phyloP scores from a whole-genome alignment of 805 yeast genomes.

The Schizosaccharomyces pombe region DNA sequence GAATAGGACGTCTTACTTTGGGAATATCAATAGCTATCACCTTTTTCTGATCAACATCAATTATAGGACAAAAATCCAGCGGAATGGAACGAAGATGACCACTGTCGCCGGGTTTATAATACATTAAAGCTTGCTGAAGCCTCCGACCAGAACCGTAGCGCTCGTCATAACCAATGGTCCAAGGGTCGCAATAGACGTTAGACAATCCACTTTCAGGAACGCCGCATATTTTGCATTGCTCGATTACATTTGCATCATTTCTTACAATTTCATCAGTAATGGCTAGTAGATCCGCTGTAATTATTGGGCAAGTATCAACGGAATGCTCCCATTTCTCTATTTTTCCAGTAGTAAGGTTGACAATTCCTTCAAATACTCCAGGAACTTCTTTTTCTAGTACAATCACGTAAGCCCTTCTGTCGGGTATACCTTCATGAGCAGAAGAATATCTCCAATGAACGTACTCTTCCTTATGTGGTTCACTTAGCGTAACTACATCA shows the following conservation, averaged over 20 bases:
- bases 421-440: conserved; percentile 33
- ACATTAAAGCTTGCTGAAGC: conserved; percentile 60
- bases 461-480: conserved; percentile 42
- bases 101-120: conserved; percentile 51
- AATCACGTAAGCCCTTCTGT: conserved; percentile 44
- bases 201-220: conserved; percentile 33
- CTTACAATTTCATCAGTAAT: conserved; percentile 42
- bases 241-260: conserved; percentile 45
- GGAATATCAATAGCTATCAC: conserved; percentile 39
- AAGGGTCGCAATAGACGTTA: conserved; percentile 40
- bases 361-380: conserved; percentile 51
- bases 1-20: conserved; percentile 23
- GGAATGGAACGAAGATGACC: conserved; percentile 50
- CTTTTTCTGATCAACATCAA: conserved; percentile 45
- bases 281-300: conserved; percentile 45
- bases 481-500: conserved; percentile 48
- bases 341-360: conserved; percentile 28
- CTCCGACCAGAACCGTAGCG: conserved; percentile 58
- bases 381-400: conserved; percentile 28
- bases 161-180: conserved; percentile 51
- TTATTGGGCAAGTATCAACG: conserved; percentile 49
- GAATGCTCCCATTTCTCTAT: conserved; percentile 26
- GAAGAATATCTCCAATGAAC: conserved; percentile 22
- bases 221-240: conserved; percentile 49
- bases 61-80: conserved; percentile 60